A percentile compares a stretch with the other conserved stretches of the same genome.
phyloP scores from a whole-genome alignment of 2,329 filamentous ascomycete species.

The Tolypocladium pustulatum region DNA sequence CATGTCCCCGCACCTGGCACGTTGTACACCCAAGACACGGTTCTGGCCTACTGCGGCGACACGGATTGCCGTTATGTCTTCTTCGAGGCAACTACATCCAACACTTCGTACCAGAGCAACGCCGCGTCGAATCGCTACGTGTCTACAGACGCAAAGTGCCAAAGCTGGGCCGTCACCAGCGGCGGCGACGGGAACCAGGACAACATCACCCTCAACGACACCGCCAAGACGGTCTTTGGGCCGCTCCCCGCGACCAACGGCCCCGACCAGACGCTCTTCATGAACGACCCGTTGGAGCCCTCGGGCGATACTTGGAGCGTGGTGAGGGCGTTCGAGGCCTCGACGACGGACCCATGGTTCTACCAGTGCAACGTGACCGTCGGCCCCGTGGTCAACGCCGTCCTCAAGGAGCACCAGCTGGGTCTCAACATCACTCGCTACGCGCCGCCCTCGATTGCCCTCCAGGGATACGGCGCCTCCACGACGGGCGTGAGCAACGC shows the following conservation, averaged over 20 bases:
- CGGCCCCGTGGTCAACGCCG: slow-evolving; percentile 20
- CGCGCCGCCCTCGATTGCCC: slow-evolving; percentile 26
- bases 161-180: slow-evolving; percentile 15
- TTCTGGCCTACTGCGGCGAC: slow-evolving; percentile 20
- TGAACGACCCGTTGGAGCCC: slow-evolving; percentile 15
- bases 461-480: slow-evolving; percentile 25
- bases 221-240: slow-evolving; percentile 10
- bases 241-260: slow-evolving; percentile 17
- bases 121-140: slow-evolving; percentile 23
- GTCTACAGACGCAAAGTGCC: slow-evolving; percentile 16
- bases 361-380: slow-evolving; percentile 30
- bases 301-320: slow-evolving; percentile 16
- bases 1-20: slow-evolving; percentile 17
- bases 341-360: slow-evolving; percentile 23
- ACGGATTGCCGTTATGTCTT: slow-evolving; percentile 24
- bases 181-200: slow-evolving; percentile 18
- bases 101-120: slow-evolving; percentile 6
- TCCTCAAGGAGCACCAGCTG: slow-evolving; percentile 23
- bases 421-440: slow-evolving; percentile 21
- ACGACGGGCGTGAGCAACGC: slow-evolving; percentile 10
- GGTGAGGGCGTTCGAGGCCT: slow-evolving; percentile 28
- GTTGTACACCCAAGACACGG: slow-evolving; percentile 17
- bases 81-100: slow-evolving; percentile 17
- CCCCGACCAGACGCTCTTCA: slow-evolving; percentile 24
- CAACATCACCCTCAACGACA: slow-evolving; percentile 16